These are phyloP conservation scores for Yarrowia sp. DNA, from an alignment of 805 yeast genomes.

Conservation along the genomic window DNA sequence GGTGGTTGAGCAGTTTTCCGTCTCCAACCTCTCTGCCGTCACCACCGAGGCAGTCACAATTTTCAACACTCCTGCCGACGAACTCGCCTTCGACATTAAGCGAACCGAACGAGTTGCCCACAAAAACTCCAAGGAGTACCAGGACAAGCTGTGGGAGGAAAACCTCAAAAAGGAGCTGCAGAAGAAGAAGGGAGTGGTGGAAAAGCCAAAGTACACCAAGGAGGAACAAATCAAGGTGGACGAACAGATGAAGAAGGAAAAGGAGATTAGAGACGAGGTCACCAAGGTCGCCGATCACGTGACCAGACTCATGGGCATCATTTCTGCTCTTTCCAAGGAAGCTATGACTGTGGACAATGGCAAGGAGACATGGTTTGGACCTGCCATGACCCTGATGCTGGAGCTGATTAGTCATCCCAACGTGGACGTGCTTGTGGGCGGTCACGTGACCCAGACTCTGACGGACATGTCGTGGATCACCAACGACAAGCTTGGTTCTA, in stretches of 20 bases:
- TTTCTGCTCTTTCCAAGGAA: conserved; percentile 60
- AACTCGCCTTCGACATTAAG: conserved; percentile 65
- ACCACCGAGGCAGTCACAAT: conserved; percentile 55
- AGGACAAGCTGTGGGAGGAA: conserved; percentile 89
- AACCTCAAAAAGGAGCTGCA: conserved; percentile 74
- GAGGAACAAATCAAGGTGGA: conserved; percentile 74
- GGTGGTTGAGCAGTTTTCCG: conserved; percentile 54
- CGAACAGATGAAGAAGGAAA: conserved; percentile 70
- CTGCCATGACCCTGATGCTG: conserved; percentile 61
- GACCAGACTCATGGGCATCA: conserved; percentile 60
- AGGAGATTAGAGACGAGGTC: conserved; percentile 60
- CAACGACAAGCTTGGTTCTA: conserved; percentile 59
- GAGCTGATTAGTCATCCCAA: conserved; percentile 53
- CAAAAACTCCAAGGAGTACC: conserved; percentile 84
- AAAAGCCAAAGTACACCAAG: conserved; percentile 65
- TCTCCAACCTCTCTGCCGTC: conserved; percentile 54
- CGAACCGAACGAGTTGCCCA: conserved; percentile 55
- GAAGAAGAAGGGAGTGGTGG: conserved; percentile 40
- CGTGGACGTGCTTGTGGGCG: not conserved
- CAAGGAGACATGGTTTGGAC: conserved; percentile 71
- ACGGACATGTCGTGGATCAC: conserved; percentile 50
- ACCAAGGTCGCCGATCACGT: conserved; percentile 51
- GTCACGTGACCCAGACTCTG: conserved; percentile 47
- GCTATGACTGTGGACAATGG: conserved; percentile 68
- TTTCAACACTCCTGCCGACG: conserved; percentile 74